Percentiles rank a stretch among this genome's conserved stretches.
These are phyloP conservation scores for Hypoxylon sp. DNA, from an alignment of 2,329 filamentous ascomycete species.

Conservation along the genomic window DNA sequence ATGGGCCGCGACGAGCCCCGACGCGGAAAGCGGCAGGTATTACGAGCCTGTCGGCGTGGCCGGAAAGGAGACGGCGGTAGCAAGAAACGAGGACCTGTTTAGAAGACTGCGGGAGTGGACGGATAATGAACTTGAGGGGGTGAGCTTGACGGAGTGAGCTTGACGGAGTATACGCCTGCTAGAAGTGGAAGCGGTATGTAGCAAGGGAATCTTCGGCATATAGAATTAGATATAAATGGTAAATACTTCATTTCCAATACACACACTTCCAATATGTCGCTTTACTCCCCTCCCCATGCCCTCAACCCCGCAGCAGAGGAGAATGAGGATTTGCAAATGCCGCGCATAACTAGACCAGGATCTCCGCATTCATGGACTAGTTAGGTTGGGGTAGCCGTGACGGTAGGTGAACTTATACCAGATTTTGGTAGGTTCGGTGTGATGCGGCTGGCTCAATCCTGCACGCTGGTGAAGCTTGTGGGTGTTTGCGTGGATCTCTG, in stretches of 20 bases:
- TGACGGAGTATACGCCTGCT: too few species aligned
- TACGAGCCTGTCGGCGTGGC: conserved; percentile 52
- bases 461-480: too few species aligned
- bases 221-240: too few species aligned
- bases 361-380: not conserved
- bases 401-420: not conserved
- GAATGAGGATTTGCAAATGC: not conserved
- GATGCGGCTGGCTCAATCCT: too few species aligned
- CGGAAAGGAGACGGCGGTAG: conserved; percentile 11
- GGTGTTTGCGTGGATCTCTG: not conserved
- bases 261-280: too few species aligned
- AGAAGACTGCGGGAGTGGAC: not conserved
- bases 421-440: not conserved
- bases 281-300: not conserved
- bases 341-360: not conserved
- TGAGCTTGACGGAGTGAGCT: not conserved
- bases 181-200: too few species aligned
- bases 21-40: conserved; percentile 50
- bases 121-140: not conserved
- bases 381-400: not conserved
- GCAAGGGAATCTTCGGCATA: too few species aligned
- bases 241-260: too few species aligned
- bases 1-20: conserved; percentile 53
- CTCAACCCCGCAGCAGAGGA: not conserved
- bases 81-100: not conserved